Base-by-base conservation (phyloP, 2,329 filamentous ascomycete species). In the Ophiosphaerella narmari region DNA sequence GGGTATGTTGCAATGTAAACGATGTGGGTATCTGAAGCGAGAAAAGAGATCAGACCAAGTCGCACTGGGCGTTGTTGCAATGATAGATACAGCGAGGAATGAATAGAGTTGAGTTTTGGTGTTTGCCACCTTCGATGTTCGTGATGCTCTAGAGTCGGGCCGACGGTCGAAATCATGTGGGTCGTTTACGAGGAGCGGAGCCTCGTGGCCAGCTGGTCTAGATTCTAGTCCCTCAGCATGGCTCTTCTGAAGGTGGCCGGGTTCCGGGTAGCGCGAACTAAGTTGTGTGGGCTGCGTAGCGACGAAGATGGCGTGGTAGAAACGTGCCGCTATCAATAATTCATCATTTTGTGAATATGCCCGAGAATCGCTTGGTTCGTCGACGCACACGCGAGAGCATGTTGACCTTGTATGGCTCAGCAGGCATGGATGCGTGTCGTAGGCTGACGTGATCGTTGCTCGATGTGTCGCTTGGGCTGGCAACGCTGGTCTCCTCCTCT, bases 321-420 rank as follows among this genome's bases (percentile, higher is more conserved):
- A 38, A 41, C 7, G 8, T 13, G 13, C 23, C 35, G 44, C 23
- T 35, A 12, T 40, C 7, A 16, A 48, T 34, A 32, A n/a, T 41
- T 29, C 11, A 33, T 54, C 65, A 74, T 57, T 67, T 70, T n/a
- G 44, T 14, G 70, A 74, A 74, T 50, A 74, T 68, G 48, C 59
- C 56, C 18, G 69, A 72, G 43, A 74, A 58, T 46, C 63, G 63
- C 67, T 73, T 74, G 52, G 69, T 72, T 57, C 62, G 67, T 43
- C 56, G 55, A 40, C 70, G 65, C 50, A 71, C 65, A 50, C 68
- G 72, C 49, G 66, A 68, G 33, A 73, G 45, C 49, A 73, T 56
- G 49, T 68, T 62, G 46, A 62, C 50, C 45, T 66, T 69, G 53
- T 67, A 66, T 7, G 60, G 55, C 46, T 63, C 57, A 12, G 56